A percentile compares a stretch with the other conserved stretches of the same genome.
Evolutionary conservation across 495 filamentous ascomycete species (phyloP).

Genomic region (Letharia lupina): DNA sequence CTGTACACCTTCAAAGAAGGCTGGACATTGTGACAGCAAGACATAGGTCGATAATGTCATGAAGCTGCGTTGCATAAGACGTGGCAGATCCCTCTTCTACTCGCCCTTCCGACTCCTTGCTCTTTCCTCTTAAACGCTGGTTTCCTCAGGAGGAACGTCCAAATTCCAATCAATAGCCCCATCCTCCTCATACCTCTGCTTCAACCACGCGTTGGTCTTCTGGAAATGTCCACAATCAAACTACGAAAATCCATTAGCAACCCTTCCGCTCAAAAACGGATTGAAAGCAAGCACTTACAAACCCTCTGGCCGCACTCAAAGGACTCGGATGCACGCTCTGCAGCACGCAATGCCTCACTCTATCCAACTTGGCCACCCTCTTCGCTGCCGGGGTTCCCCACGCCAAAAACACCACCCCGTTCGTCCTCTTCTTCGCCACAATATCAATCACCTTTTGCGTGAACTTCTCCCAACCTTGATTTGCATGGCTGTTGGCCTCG

Average conservation of each 20-base stretch:
- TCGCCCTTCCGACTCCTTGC: too few relatives aligned
- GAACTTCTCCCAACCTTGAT: conserved; percentile 83
- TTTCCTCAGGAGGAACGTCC: conserved; percentile 30
- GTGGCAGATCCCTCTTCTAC: too few relatives aligned
- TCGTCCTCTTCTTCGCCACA: conserved; percentile 61
- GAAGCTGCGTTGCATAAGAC: neutral
- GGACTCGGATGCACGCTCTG: conserved; percentile 88
- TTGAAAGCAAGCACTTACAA: conserved; percentile 38
- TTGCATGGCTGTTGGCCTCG: conserved; percentile 71
- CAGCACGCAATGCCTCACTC: conserved; percentile 64
- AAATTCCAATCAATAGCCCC: conserved; percentile 85
- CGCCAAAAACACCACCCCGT: conserved; percentile 86
- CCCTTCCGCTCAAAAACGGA: neutral
- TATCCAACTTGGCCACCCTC: conserved; percentile 62
- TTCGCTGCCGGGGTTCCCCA: conserved; percentile 80
- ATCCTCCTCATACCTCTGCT: conserved; percentile 62
- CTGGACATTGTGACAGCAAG: neutral
- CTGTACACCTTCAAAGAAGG: neutral
- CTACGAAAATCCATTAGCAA: conserved; percentile 30
- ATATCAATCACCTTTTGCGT: conserved; percentile 86
- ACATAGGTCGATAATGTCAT: neutral
- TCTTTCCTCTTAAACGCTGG: conserved; percentile 16
- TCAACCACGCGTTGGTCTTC: conserved; percentile 84
- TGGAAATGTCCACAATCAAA: conserved; percentile 83
- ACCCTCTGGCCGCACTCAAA: conserved; percentile 69